Percentiles rank a stretch among this genome's conserved stretches.
Conservation (phyloP, 2,329 filamentous ascomycete genomes). For the Fusarium sp. region DNA sequence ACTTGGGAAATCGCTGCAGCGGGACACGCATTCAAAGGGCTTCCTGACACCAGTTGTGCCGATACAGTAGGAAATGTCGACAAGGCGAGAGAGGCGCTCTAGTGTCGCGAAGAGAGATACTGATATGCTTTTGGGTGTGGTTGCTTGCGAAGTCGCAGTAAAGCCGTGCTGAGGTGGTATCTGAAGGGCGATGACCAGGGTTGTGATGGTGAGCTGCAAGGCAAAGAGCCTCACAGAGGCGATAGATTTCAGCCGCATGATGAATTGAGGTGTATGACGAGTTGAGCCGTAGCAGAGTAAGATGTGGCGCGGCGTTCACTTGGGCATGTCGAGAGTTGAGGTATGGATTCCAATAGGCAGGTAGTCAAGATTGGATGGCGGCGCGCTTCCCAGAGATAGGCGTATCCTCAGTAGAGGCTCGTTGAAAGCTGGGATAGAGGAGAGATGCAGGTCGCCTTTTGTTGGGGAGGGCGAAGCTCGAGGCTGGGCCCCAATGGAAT, state of each 20-base stretch:
- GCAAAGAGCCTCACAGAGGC: constrained; percentile 16
- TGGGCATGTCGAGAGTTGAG: background rate
- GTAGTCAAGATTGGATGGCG: background rate
- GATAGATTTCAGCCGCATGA: constrained; percentile 20
- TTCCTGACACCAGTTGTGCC: constrained; percentile 83
- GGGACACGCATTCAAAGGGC: constrained; percentile 87
- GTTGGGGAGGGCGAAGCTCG: background rate
- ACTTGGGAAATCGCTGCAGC: constrained; percentile 84
- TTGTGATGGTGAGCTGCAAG: constrained; percentile 34
- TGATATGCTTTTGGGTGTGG: constrained; percentile 62
- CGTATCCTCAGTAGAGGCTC: background rate
- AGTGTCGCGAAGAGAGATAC: constrained; percentile 77
- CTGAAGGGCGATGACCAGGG: constrained; percentile 26
- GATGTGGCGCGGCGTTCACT: background rate
- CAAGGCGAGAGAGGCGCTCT: constrained; percentile 88
- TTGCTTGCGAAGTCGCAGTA: constrained; percentile 1
- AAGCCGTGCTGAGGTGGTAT: constrained; percentile 13
- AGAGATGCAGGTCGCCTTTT: constrained; percentile 8
- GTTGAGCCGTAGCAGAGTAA: background rate
- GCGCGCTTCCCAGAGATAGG: background rate
- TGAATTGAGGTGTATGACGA: background rate
- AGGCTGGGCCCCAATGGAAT: constrained; percentile 6
- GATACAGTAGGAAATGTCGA: constrained; percentile 96
- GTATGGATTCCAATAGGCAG: background rate
- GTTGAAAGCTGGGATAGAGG: background rate